Conservation (phyloP, 164 flowering plant genomes). For the Annona squamosa region DNA sequence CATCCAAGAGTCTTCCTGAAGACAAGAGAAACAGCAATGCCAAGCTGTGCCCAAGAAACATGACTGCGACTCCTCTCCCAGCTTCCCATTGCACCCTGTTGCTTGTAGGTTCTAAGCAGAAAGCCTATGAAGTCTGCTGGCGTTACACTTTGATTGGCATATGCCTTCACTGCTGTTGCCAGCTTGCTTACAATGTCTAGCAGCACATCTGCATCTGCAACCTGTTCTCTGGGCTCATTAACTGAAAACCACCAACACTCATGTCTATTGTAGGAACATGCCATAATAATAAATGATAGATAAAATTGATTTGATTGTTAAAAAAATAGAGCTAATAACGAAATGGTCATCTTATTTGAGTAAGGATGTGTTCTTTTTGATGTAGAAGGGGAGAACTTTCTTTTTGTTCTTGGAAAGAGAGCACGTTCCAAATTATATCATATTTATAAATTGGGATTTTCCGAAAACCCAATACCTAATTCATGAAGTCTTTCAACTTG, state of each 20-base stretch:
- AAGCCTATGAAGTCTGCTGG: constrained; percentile 52
- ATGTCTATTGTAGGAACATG: not conserved
- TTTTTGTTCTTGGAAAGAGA: not conserved
- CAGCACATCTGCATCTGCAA: constrained; percentile 88
- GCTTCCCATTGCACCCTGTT: constrained; percentile 12
- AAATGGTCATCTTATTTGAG: too few species aligned
- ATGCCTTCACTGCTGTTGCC: constrained; percentile 46
- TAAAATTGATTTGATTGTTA: not conserved
- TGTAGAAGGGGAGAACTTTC: not conserved
- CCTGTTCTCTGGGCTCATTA: constrained; percentile 82
- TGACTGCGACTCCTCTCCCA: constrained; percentile 22
- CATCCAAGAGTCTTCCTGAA: constrained; percentile 41
- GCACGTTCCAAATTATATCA: not conserved
- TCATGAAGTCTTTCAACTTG: constrained; percentile 64
- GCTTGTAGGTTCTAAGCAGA: constrained; percentile 40
- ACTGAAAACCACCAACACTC: constrained; percentile 34
- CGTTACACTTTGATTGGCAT: constrained; percentile 42
- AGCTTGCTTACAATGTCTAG: constrained; percentile 59
- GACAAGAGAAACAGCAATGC: constrained; percentile 42
- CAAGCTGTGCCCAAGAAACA: constrained; percentile 59
- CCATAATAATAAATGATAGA: not conserved
- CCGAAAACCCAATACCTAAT: constrained; percentile 30
- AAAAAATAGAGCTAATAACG: too few species aligned
- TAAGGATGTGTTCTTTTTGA: not conserved
- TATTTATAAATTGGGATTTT: not conserved